Evolutionary conservation across 768 basidiomycete species (phyloP), one percentile per base, ranked within the genome.

Genomic region (Hypholoma sublateritium): DNA sequence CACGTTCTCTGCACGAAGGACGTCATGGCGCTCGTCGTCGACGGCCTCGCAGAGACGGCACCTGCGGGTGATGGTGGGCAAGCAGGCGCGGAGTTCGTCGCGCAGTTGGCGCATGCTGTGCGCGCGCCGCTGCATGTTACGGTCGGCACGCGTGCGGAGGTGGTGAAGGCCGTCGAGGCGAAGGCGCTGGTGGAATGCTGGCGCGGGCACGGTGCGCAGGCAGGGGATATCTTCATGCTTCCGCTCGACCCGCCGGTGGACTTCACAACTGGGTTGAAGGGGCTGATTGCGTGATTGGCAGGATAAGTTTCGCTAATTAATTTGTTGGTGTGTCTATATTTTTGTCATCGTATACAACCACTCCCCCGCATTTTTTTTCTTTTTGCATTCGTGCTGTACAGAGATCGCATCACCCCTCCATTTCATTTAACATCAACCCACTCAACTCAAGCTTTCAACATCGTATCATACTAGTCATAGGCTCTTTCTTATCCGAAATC

Each of bases 21-120:
- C 25, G 83, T 93, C 6, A 93, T 98, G 91, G 88, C 90, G 2
- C 65, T 91, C 9, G 83, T 85, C 0, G 82, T 97, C 28, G 85
- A 86, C 1, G 77, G 84, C 47, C 58, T 97, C 3, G 71, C 66
- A 4, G 60, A 70, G 0, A 74, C 63, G 9, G 66, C 58, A 8
- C 63, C 44, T 9, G 59, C 54, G 1, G 64, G 54, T 2, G 72
- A 66, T 2, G 72, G 65, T 8, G 67, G 67, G 12, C 72, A 75
- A 55, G 72, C 73, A 24, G 81, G 76, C 4, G 63, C 71, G 5
- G 73, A 73, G 49, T 86, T 92, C 48, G 57, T 87, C 6, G 69
- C 72, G 13, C 53, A 60, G 36, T 63, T 93, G 14, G 74, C 80
- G 0, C 67, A 74, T 5, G 76, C 80, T 12, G 61, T 88, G 11